Evolutionary conservation across 2,329 filamentous ascomycete species (phyloP), one percentile per base, ranked within the genome.

Genomic region (Xylaria sp.): DNA sequence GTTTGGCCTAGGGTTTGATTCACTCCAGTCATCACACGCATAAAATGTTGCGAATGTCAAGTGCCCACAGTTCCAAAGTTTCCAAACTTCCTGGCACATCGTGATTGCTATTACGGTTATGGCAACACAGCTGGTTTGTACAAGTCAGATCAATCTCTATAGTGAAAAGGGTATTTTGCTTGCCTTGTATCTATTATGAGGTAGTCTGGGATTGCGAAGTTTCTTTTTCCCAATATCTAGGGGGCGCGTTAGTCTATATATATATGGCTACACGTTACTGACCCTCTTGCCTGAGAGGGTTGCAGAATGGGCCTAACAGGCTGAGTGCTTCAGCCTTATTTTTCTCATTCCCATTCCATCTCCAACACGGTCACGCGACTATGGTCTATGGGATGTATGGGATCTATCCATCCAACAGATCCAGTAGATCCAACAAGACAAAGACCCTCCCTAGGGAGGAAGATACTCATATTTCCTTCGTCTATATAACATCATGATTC

Each of bases 81-180:
- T 44, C 61, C 53, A 63, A 58, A 58, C 53, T 45, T 63, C 53
- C 27, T 63, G 3, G 36, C 61, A 63, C 53, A 63, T 63, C 6
- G 45, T 53, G 36, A 31, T 44, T 51, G 49, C 39, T 22, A 5
- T 53, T 47, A 22, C 11, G 1, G 58, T 51, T 61, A 44, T 61
- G 22, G 2, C 13, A 25, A 27, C n/a, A 54, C 17, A 36, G 15
- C 59, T 47, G 7, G 13, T 54, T 7, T 36, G 22, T 29, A 27
- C 29, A 45, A 54, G 31, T 47, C 7, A 59, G 39, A 54, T 11
- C 10, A 38, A 54, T 15, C 33, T 38, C 15, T 17, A 33, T n/a
- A 38, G 31, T 53, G n/a, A 53, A 9, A 15, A 53, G 17, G 45
- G 45, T 29, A 49, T 49, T 49, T 29, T 11, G 7, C 45, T 49